Conservation (phyloP, 1,139 yeast species). For the Geotrichum carabidarum region DNA sequence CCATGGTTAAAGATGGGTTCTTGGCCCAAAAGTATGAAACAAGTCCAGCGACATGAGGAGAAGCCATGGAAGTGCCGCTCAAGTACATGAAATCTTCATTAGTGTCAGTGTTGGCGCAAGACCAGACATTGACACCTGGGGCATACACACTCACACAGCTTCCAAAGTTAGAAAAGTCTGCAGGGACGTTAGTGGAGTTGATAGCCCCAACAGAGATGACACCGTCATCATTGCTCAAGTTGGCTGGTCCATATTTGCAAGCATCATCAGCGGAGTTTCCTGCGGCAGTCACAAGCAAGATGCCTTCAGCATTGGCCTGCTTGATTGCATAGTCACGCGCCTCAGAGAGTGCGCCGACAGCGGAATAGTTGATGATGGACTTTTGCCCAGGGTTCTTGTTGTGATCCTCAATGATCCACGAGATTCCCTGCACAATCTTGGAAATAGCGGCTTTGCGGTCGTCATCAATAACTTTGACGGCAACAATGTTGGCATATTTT, state of each 20-base stretch:
- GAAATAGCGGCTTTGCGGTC: slow-evolving; percentile 35
- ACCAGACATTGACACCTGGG: slow-evolving; percentile 74
- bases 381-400: slow-evolving; percentile 67
- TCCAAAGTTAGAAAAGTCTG: slow-evolving; percentile 52
- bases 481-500: slow-evolving; percentile 42
- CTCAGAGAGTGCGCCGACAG: slow-evolving; percentile 83
- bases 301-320: slow-evolving; percentile 76
- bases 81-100: slow-evolving; percentile 74
- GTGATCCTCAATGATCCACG: slow-evolving; percentile 48
- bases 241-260: slow-evolving; percentile 77
- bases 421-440: slow-evolving; percentile 31
- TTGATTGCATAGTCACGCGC: slow-evolving; percentile 77
- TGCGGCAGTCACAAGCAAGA: slow-evolving; percentile 83
- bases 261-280: slow-evolving; percentile 86
- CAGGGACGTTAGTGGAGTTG: slow-evolving; percentile 65
- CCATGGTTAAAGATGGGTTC: slow-evolving; percentile 7
- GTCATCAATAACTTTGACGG: slow-evolving; percentile 38
- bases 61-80: slow-evolving; percentile 91
- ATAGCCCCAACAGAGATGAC: slow-evolving; percentile 69
- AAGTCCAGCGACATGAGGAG: slow-evolving; percentile 81
- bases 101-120: slow-evolving; percentile 47
- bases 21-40: slow-evolving; percentile 23
- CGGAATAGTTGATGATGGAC: slow-evolving; percentile 84
- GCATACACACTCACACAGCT: slow-evolving; percentile 81
- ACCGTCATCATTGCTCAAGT: slow-evolving; percentile 48